phyloP scores from a whole-genome alignment of 1,139 yeast genomes.

The Wickerhamomyces sp. region DNA sequence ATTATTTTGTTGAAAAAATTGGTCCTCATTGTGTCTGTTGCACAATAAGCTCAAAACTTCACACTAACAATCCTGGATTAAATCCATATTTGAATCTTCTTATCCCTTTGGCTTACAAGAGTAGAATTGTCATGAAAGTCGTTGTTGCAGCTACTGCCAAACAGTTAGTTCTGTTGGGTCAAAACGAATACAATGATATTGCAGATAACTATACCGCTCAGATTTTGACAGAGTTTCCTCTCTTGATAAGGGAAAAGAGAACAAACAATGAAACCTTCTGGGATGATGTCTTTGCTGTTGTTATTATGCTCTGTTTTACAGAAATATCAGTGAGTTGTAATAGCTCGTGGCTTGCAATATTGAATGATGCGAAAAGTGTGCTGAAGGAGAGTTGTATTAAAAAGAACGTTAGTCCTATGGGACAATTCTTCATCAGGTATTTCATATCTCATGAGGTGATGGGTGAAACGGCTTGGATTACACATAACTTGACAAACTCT shows the following conservation, averaged over 20 bases:
- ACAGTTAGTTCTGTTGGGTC: conserved; percentile 30
- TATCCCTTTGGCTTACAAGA: conserved; percentile 32
- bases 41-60: conserved; percentile 9
- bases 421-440: conserved; percentile 32
- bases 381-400: conserved; percentile 25
- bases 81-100: conserved; percentile 35
- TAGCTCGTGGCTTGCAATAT: conserved; percentile 32
- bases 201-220: conserved; percentile 27
- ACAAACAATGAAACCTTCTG: conserved; percentile 25
- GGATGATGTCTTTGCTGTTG: conserved; percentile 37
- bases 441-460: conserved; percentile 37
- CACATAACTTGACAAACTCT: conserved; percentile 5
- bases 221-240: conserved; percentile 27
- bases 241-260: conserved; percentile 11
- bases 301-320: conserved; percentile 34
- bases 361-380: conserved; percentile 34
- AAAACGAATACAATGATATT: conserved; percentile 24
- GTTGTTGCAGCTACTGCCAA: conserved; percentile 34
- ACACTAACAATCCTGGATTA: conserved; percentile 20
- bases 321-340: conserved; percentile 38
- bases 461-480: conserved; percentile 37
- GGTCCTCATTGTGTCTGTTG: conserved; percentile 36
- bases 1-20: conserved; percentile 31
- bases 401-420: conserved; percentile 25
- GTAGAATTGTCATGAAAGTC: conserved; percentile 30